phyloP scores from a whole-genome alignment of 1,284 basidiomycete species.

The Fomitopsis pinicola region DNA sequence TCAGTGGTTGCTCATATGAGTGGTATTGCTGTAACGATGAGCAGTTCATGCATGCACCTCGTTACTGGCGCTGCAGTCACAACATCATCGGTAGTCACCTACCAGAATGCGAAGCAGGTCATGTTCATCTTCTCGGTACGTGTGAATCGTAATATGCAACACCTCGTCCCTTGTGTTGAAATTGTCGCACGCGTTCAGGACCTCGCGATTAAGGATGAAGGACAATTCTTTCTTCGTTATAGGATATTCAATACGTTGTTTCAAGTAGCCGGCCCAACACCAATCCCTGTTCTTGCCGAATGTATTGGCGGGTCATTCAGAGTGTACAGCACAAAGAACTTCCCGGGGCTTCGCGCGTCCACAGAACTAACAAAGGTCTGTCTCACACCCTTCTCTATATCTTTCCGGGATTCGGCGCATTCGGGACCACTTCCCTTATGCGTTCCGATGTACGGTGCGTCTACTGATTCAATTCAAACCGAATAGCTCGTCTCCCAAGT shows the following conservation, averaged over 20 bases:
- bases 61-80: constrained; percentile 64
- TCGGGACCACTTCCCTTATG: background rate
- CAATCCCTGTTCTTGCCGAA: constrained; percentile 61
- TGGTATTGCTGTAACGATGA: constrained; percentile 39
- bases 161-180: background rate
- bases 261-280: constrained; percentile 18
- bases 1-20: constrained; percentile 35
- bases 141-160: background rate
- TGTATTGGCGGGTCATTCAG: constrained; percentile 65
- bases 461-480: background rate
- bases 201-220: constrained; percentile 22
- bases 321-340: constrained; percentile 77
- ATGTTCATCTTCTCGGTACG: constrained; percentile 71
- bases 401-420: too few species aligned
- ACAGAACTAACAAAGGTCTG: constrained; percentile 71
- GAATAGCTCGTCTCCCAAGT: constrained; percentile 8
- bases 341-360: constrained; percentile 68
- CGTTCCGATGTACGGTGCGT: background rate
- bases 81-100: constrained; percentile 55
- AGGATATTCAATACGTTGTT: constrained; percentile 20
- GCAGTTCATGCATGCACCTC: constrained; percentile 47
- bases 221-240: constrained; percentile 22
- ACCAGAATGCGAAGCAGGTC: constrained; percentile 53
- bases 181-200: constrained; percentile 13
- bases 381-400: background rate